Evolutionary conservation across 192 early-diverging fungal species (phyloP).

Genomic region (Powellomyces hirtus): DNA sequence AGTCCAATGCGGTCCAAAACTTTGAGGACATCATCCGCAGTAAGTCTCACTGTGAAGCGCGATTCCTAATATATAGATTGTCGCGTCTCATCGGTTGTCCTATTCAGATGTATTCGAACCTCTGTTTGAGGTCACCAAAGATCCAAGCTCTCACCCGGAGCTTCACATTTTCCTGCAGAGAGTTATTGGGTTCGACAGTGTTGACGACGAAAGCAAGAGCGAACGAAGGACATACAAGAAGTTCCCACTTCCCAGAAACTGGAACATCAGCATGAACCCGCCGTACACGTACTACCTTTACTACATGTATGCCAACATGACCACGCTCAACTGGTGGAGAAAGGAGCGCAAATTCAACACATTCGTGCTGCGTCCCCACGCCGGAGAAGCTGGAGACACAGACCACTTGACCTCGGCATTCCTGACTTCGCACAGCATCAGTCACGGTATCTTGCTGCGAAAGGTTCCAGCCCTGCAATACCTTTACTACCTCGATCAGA

Average conservation of each 20-base stretch:
- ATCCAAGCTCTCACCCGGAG: slow-evolving; percentile 84
- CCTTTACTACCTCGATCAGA: slow-evolving; percentile 91
- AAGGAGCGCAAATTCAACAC: slow-evolving; percentile 77
- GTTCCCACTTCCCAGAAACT: slow-evolving; percentile 54
- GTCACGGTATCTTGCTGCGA: slow-evolving; percentile 88
- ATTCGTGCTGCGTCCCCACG: slow-evolving; percentile 90
- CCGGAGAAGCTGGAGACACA: slow-evolving; percentile 93
- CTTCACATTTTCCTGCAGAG: slow-evolving; percentile 91
- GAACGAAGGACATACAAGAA: slow-evolving; percentile 81
- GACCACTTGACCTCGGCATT: slow-evolving; percentile 90
- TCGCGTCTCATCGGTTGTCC: background rate
- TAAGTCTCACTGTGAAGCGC: slow-evolving; percentile 31
- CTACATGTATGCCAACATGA: slow-evolving; percentile 87
- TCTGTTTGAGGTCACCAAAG: slow-evolving; percentile 85
- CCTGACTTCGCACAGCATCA: slow-evolving; percentile 81
- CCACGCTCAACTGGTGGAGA: slow-evolving; percentile 77
- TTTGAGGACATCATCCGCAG: slow-evolving; percentile 78
- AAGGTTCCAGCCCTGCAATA: slow-evolving; percentile 95
- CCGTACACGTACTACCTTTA: slow-evolving; percentile 95
- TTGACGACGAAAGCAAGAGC: slow-evolving; percentile 91
- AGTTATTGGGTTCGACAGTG: slow-evolving; percentile 90
- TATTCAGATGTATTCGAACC: slow-evolving; percentile 76
- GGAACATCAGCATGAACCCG: slow-evolving; percentile 65
- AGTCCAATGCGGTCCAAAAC: slow-evolving; percentile 53
- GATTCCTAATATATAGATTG: no score